Percentiles rank a stretch among this genome's conserved stretches.
These are phyloP conservation scores for Benincasa hispida DNA, from an alignment of 306 rosid species.

Conservation along the genomic window DNA sequence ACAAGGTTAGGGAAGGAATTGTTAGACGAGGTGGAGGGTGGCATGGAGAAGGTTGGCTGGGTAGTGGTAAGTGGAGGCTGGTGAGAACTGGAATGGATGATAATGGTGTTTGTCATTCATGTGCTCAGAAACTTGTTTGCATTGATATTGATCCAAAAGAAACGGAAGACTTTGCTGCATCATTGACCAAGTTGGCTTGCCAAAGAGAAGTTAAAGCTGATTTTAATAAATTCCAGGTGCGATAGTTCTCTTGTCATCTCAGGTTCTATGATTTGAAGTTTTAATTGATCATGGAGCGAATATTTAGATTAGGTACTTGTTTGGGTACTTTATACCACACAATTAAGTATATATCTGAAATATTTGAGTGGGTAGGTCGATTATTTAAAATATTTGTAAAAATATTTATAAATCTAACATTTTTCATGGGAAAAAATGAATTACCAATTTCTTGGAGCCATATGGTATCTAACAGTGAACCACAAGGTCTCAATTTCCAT, in stretches of 20 bases:
- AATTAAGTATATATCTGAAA: not conserved
- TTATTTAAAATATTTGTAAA: not conserved
- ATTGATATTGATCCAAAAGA: slow-evolving; percentile 83
- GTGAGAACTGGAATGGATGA: slow-evolving; percentile 49
- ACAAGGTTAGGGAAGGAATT: slow-evolving; percentile 40
- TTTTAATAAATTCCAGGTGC: slow-evolving; percentile 60
- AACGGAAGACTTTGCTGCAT: slow-evolving; percentile 58
- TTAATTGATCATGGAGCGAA: not conserved
- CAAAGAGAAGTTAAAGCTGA: slow-evolving; percentile 37
- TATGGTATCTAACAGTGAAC: not conserved
- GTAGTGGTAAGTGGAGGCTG: slow-evolving; percentile 73
- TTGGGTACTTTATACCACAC: not conserved
- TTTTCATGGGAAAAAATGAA: not conserved
- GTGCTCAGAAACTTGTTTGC: slow-evolving; percentile 59
- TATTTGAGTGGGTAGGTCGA: not conserved
- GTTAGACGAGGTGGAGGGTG: slow-evolving; percentile 83
- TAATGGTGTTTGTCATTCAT: slow-evolving; percentile 45
- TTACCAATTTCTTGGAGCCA: not conserved
- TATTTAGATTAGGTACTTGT: not conserved
- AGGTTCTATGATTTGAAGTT: not conserved
- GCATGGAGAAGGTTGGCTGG: slow-evolving; percentile 98
- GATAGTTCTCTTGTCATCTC: slow-evolving; percentile 10
- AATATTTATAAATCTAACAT: not conserved
- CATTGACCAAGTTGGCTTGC: slow-evolving; percentile 56
- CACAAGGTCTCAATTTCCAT: too few species aligned